Evolutionary conservation across 345 rosid genomes (phyloP), one percentile per base, ranked within the genome.

Genomic region (Bruguiera parviflora): DNA sequence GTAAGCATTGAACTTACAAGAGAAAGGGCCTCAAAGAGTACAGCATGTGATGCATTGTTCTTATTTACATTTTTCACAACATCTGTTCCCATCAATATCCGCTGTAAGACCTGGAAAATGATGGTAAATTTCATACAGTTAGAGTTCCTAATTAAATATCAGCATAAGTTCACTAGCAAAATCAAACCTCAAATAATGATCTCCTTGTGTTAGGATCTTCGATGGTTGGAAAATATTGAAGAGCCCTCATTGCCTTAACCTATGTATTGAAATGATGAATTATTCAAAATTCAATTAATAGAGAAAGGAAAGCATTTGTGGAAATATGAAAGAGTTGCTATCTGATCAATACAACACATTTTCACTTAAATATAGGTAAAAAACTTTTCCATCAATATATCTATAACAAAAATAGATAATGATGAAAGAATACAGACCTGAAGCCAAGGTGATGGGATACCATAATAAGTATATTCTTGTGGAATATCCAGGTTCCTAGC

Each of bases 391-490:
- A 65, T 8, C 58, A 19, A 49, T 58, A 56, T 13, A 56, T 15
- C 59, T 24, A 1, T n/a, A 24, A 24, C 5, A 43, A 43, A 43
- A n/a, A 56, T 56, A 39, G 55, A 46, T 29, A 31, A 10, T 25
- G 8, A 35, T 4, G 65, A 55, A 35, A 78, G 27, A 15, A 67
- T 20, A 74, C 85, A 81, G 60, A 90, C 99, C 99, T 96, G 99
- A 74, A 96, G 97, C 99, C 99, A 96, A 28, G 99, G 99, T 74
- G 99, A 85, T 63, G 99, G 98, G 73, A 96, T 96, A 66, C 99
- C 98, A 80, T 96, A 96, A 81, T 96, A 96, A 71, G 98, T 96
- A 82, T 96, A 96, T 71, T 96, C 99, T 79, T 96, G 99, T 56
- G 99, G 99, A 65, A 96, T 84, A 71, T 96, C 99, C 70, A 92